Percentiles rank a stretch among this genome's conserved stretches.
These are phyloP conservation scores for Sergeia podlipaevii DNA, from an alignment of 208 protist genomes.

Conservation along the genomic window DNA sequence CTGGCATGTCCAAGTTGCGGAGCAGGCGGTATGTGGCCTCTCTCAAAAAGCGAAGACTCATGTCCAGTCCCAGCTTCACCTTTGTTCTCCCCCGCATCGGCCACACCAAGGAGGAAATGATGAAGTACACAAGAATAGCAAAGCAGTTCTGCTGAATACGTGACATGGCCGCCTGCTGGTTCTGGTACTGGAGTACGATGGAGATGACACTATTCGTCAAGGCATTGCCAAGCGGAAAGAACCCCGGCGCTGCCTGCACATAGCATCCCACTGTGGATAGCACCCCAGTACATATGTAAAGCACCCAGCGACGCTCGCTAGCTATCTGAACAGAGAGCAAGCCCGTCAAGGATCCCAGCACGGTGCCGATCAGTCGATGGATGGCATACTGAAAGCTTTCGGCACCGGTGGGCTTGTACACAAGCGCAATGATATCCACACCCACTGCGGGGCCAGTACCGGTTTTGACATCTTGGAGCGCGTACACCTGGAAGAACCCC, in stretches of 20 bases:
- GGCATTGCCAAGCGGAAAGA: slow-evolving; percentile 60
- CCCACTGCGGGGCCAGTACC: slow-evolving; percentile 60
- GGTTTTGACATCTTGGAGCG: slow-evolving; percentile 41
- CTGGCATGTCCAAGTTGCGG: slow-evolving; percentile 80
- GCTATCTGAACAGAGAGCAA: slow-evolving; percentile 69
- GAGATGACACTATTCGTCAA: slow-evolving; percentile 81
- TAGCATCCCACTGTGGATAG: slow-evolving; percentile 74
- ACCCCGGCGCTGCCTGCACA: slow-evolving; percentile 62
- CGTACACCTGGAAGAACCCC: slow-evolving; percentile 76
- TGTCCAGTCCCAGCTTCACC: slow-evolving; percentile 68
- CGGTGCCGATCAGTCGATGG: slow-evolving; percentile 78
- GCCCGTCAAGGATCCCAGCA: slow-evolving; percentile 68
- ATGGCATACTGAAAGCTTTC: slow-evolving; percentile 83
- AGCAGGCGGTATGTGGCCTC: slow-evolving; percentile 64
- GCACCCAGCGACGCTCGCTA: slow-evolving; percentile 27
- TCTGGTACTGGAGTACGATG: slow-evolving; percentile 67
- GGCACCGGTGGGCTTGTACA: slow-evolving; percentile 72
- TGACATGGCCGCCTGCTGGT: slow-evolving; percentile 48
- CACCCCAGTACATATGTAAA: slow-evolving; percentile 59
- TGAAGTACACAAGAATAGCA: slow-evolving; percentile 84
- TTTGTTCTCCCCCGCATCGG: slow-evolving; percentile 69
- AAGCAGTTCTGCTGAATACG: slow-evolving; percentile 90
- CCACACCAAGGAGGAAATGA: slow-evolving; percentile 75
- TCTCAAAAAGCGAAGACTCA: slow-evolving; percentile 62
- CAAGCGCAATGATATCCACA: slow-evolving; percentile 76